Evolutionary conservation across 768 basidiomycete genomes (phyloP).

Genomic region (Lactarius akahatsu): DNA sequence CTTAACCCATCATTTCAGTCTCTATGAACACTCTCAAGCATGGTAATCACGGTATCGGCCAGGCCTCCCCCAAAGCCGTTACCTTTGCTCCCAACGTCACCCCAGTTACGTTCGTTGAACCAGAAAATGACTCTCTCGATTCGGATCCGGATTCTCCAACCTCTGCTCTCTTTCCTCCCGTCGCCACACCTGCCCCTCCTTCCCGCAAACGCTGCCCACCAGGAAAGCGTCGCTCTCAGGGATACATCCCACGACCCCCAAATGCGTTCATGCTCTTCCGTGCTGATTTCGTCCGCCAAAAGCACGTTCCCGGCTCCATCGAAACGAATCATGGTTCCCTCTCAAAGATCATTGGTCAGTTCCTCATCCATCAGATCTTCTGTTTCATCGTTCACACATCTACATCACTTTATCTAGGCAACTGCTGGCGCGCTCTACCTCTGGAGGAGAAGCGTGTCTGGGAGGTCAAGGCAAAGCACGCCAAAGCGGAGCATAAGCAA

Average conservation of each 20-base stretch:
- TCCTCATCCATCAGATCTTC: background rate
- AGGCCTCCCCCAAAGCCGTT: constrained; percentile 46
- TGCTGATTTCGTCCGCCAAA: constrained; percentile 38
- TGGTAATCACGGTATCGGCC: constrained; percentile 51
- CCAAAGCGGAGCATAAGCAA: constrained; percentile 69
- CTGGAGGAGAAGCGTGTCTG: constrained; percentile 69
- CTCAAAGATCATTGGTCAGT: constrained; percentile 47
- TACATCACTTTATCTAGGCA: constrained; percentile 34
- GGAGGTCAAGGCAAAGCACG: constrained; percentile 71
- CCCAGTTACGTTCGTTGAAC: constrained; percentile 48
- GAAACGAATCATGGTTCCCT: constrained; percentile 51
- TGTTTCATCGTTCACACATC: background rate
- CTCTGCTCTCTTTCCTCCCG: constrained; percentile 55
- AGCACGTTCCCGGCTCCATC: constrained; percentile 51
- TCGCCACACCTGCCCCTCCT: constrained; percentile 41
- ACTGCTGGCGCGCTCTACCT: constrained; percentile 67
- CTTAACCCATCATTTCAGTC: background rate
- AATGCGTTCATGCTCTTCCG: constrained; percentile 44
- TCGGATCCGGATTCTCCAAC: constrained; percentile 37
- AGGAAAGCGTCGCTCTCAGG: constrained; percentile 61
- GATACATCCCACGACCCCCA: constrained; percentile 36
- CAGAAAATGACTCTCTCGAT: constrained; percentile 36
- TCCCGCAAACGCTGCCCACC: constrained; percentile 53
- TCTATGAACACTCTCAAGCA: constrained; percentile 45
- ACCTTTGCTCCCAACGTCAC: constrained; percentile 66